Evolutionary conservation across 1,284 basidiomycete species (phyloP).

Genomic region (Takashimella tepidaria): DNA sequence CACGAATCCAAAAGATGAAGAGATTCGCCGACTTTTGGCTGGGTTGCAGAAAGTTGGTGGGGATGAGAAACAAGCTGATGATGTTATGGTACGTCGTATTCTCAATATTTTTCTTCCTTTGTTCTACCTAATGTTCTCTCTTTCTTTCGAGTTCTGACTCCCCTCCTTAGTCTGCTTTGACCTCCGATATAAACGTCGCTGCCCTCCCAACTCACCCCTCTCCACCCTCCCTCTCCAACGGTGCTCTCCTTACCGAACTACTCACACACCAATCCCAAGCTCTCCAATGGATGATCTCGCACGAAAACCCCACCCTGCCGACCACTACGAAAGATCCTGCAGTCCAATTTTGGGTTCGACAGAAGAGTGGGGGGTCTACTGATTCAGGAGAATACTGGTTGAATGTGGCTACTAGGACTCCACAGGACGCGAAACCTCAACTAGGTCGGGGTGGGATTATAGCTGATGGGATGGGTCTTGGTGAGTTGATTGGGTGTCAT

Average conservation of each 20-base stretch:
- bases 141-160: background rate
- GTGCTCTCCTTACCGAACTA: constrained; percentile 63
- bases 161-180: constrained; percentile 31
- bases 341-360: constrained; percentile 80
- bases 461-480: constrained; percentile 81
- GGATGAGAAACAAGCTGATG: constrained; percentile 55
- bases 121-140: too few species aligned
- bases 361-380: constrained; percentile 53
- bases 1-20: constrained; percentile 49
- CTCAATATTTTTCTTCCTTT: too few species aligned
- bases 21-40: constrained; percentile 61
- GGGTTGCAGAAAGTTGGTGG: constrained; percentile 70
- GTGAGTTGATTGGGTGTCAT: too few species aligned
- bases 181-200: constrained; percentile 34
- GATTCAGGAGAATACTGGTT: constrained; percentile 41
- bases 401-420: constrained; percentile 72
- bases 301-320: constrained; percentile 68
- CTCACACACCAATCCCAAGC: constrained; percentile 62
- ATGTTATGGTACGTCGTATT: constrained; percentile 53
- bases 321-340: constrained; percentile 61
- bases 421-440: constrained; percentile 59
- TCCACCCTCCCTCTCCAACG: constrained; percentile 62
- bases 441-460: constrained; percentile 78
- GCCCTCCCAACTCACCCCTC: constrained; percentile 46
- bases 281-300: constrained; percentile 63